Conservation (phyloP, 768 basidiomycete species). For the Phlegmacium glaucopus region DNA sequence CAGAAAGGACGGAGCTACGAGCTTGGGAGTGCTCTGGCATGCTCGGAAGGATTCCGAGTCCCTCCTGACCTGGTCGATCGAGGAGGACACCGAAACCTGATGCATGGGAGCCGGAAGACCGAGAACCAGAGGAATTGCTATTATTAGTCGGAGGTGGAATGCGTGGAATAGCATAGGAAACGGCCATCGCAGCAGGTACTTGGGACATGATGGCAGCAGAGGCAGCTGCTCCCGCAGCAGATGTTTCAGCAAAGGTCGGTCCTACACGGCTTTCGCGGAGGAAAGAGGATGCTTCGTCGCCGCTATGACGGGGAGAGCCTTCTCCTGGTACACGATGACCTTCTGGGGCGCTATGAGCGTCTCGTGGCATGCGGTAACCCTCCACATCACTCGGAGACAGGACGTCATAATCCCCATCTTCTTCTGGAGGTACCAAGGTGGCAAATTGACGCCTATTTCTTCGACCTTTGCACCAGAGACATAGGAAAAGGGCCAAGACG, state of each 20-base stretch:
- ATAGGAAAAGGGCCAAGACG: conserved; percentile 42
- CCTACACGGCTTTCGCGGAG: conserved; percentile 34
- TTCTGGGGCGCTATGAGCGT: not conserved
- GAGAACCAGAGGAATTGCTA: conserved; percentile 31
- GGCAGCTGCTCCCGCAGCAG: conserved; percentile 3
- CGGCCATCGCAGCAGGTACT: conserved; percentile 18
- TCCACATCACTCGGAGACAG: conserved; percentile 27
- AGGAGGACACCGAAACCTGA: conserved; percentile 43
- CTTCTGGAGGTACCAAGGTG: conserved; percentile 24
- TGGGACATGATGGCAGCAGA: conserved; percentile 13
- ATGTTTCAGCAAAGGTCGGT: conserved; percentile 4
- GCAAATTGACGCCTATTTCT: conserved; percentile 34
- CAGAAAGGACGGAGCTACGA: conserved; percentile 30
- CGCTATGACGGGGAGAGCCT: conserved; percentile 65
- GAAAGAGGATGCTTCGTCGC: conserved; percentile 69
- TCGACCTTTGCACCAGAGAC: conserved; percentile 48
- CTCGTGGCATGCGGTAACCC: too few species aligned
- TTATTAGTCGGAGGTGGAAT: conserved; percentile 38
- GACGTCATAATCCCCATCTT: conserved; percentile 37
- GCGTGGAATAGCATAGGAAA: conserved; percentile 24
- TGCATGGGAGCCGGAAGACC: conserved; percentile 39
- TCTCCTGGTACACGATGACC: conserved; percentile 47
- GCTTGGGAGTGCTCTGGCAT: conserved; percentile 29
- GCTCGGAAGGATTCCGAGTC: conserved; percentile 29
- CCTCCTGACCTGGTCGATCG: conserved; percentile 31